Evolutionary conservation across 345 rosid species (phyloP).

Genomic region (Arabidopsis arenosa): DNA sequence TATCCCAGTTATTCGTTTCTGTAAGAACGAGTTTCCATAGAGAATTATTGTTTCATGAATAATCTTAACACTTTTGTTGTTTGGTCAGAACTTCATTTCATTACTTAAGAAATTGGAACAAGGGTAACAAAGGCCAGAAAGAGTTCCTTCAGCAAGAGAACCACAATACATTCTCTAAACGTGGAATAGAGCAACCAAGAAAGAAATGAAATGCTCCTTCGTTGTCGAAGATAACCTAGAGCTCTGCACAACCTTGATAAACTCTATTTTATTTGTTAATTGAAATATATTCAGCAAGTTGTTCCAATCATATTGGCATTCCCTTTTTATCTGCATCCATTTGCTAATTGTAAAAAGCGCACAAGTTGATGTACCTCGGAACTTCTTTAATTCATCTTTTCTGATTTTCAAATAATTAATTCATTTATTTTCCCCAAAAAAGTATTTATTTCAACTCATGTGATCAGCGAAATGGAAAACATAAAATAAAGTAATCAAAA

Average conservation of each 20-base stretch:
- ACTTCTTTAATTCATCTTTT: constrained; percentile 10
- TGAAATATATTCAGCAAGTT: constrained; percentile 17
- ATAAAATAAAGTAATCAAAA: background rate
- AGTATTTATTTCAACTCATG: constrained; percentile 25
- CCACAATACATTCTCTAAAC: background rate
- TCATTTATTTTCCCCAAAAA: constrained; percentile 6
- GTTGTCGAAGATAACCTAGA: background rate
- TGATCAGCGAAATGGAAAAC: constrained; percentile 21
- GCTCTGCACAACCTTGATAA: background rate
- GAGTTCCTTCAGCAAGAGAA: background rate
- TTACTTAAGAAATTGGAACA: background rate
- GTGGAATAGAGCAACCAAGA: background rate
- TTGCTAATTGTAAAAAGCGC: constrained; percentile 7
- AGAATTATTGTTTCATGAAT: background rate
- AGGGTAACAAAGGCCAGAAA: background rate
- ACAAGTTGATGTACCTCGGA: constrained; percentile 32
- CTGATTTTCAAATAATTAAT: background rate
- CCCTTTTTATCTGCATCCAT: constrained; percentile 35
- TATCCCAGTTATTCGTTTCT: background rate
- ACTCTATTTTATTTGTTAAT: background rate
- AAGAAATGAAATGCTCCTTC: background rate
- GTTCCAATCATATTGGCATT: constrained; percentile 34
- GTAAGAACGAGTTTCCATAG: background rate
- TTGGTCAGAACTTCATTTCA: background rate
- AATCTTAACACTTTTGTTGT: background rate